Conservation (phyloP, 169 alveolate genomes). For the Cryptosporidium canis region DNA sequence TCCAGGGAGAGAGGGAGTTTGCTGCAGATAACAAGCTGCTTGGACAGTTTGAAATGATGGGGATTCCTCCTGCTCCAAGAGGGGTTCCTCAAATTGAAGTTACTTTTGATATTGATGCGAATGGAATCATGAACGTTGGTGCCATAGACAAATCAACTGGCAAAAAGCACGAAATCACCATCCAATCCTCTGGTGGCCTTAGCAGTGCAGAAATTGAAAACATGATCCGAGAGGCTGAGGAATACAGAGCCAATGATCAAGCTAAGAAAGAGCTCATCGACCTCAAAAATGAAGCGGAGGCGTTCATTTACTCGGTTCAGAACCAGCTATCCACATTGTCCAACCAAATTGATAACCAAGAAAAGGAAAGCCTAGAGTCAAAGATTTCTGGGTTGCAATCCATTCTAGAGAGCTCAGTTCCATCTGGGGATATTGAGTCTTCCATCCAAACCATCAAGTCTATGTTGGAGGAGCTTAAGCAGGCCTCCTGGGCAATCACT, state of each 20-base stretch:
- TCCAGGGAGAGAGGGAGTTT: slow-evolving; percentile 99
- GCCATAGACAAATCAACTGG: slow-evolving; percentile 98
- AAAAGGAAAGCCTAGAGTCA: slow-evolving; percentile 9
- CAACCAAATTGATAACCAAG: background rate
- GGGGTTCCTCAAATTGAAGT: slow-evolving; percentile 96
- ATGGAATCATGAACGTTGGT: slow-evolving; percentile 96
- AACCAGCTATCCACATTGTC: slow-evolving; percentile 77
- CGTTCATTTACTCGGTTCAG: slow-evolving; percentile 89
- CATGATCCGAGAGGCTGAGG: slow-evolving; percentile 97
- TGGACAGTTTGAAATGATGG: slow-evolving; percentile 97
- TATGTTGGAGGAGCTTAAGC: slow-evolving; percentile 18
- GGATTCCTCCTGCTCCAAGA: slow-evolving; percentile 98
- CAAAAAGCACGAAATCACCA: slow-evolving; percentile 93
- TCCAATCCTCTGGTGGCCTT: slow-evolving; percentile 96
- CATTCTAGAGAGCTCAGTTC: background rate
- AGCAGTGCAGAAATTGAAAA: slow-evolving; percentile 92
- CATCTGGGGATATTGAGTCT: slow-evolving; percentile 1
- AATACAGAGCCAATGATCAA: slow-evolving; percentile 92
- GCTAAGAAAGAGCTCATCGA: slow-evolving; percentile 91
- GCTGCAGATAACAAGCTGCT: slow-evolving; percentile 96
- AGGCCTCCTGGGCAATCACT: slow-evolving; percentile 52
- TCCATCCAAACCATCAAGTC: background rate
- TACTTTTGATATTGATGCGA: slow-evolving; percentile 97
- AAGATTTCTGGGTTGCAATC: background rate
- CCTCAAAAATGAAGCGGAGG: slow-evolving; percentile 93